Evolutionary conservation across 768 basidiomycete species (phyloP).

Genomic region (Serendipita indica): DNA sequence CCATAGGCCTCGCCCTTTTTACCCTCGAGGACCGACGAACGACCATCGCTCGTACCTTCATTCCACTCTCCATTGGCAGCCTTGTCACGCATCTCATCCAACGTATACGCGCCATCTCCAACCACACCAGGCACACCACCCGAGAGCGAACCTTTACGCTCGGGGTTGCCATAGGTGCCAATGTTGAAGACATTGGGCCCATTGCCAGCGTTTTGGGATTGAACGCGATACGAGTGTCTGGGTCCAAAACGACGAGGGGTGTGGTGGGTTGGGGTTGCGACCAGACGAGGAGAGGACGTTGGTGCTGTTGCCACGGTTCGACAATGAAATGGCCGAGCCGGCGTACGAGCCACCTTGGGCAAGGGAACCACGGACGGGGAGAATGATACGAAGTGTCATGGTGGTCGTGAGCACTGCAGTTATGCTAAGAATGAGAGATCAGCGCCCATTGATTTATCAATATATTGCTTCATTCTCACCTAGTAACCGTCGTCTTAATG

Average conservation of each 20-base stretch:
- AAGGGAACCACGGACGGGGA: constrained; percentile 65
- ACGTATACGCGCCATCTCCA: constrained; percentile 18
- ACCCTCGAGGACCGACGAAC: constrained; percentile 16
- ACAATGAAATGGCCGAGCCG: constrained; percentile 29
- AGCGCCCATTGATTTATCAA: too few species aligned
- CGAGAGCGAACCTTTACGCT: constrained; percentile 11
- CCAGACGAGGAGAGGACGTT: constrained; percentile 29
- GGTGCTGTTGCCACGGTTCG: constrained; percentile 28
- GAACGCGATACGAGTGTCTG: not conserved
- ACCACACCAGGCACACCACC: not conserved
- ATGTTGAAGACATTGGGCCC: constrained; percentile 17
- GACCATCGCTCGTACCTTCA: constrained; percentile 17
- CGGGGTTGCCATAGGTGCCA: constrained; percentile 13
- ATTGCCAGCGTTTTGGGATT: not conserved
- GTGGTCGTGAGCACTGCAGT: constrained; percentile 75
- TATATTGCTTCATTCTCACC: too few species aligned
- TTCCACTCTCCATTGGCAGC: constrained; percentile 21
- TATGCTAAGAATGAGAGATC: constrained; percentile 35
- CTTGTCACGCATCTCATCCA: constrained; percentile 22
- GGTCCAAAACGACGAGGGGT: constrained; percentile 9
- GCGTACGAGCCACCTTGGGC: constrained; percentile 56
- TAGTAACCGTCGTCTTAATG: constrained; percentile 68
- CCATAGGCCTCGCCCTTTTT: constrained; percentile 13
- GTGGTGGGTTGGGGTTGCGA: constrained; percentile 17
- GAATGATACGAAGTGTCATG: constrained; percentile 77